phyloP scores from a whole-genome alignment of 495 filamentous ascomycete genomes.

The Penicillium maclennaniae region DNA sequence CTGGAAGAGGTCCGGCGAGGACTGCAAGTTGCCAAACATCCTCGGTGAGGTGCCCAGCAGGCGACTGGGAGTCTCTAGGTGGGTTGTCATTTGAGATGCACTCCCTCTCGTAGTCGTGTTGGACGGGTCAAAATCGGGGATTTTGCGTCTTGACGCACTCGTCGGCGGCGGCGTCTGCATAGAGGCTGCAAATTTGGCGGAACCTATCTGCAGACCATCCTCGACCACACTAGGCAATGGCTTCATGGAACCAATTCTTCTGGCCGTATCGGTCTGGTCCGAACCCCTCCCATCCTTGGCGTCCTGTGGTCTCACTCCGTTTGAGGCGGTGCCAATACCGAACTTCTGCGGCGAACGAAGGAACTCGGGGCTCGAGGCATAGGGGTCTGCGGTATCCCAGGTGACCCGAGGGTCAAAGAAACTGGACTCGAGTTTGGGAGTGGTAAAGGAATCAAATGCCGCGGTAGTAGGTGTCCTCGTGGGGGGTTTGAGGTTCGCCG shows the following conservation, averaged over 20 bases:
- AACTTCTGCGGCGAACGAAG: constrained; percentile 49
- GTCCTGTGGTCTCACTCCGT: constrained; percentile 38
- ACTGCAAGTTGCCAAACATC: constrained; percentile 53
- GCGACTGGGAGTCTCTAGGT: constrained; percentile 43
- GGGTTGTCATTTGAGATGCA: constrained; percentile 24
- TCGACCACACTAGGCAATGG: constrained; percentile 34
- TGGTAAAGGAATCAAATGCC: constrained; percentile 62
- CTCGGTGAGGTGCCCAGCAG: constrained; percentile 41
- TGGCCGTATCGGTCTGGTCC: constrained; percentile 42
- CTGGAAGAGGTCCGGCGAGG: constrained; percentile 64
- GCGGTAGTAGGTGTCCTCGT: constrained; percentile 68
- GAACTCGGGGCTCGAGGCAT: constrained; percentile 52
- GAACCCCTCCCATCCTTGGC: constrained; percentile 44
- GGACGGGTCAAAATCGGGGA: constrained; percentile 30
- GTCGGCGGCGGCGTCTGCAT: constrained; percentile 68
- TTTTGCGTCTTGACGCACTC: constrained; percentile 50
- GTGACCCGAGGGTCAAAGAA: constrained; percentile 50
- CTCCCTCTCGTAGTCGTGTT: constrained; percentile 23
- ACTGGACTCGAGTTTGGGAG: constrained; percentile 58
- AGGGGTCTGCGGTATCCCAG: constrained; percentile 51
- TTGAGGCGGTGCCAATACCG: constrained; percentile 31
- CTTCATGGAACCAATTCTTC: constrained; percentile 36
- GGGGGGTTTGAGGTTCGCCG: constrained; percentile 74
- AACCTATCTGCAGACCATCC: constrained; percentile 36
- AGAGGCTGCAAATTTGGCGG: constrained; percentile 49